Percentiles rank a stretch among this genome's conserved stretches.
Evolutionary conservation across 257 asterid genomes (phyloP).

Genomic region (Salvia rosmarinus): DNA sequence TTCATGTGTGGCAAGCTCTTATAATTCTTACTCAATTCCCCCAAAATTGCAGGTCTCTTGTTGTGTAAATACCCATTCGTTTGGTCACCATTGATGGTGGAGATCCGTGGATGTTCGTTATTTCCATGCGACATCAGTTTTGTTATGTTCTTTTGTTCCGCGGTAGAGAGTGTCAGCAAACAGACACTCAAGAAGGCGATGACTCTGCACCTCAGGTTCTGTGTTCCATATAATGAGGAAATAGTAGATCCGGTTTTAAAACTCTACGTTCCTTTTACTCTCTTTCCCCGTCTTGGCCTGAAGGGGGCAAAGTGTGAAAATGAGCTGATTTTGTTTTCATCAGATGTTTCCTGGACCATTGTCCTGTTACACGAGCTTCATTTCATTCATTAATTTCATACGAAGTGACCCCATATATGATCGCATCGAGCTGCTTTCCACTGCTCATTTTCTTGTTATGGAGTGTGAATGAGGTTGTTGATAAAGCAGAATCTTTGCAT

Average conservation of each 20-base stretch:
- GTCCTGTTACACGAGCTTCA: not conserved
- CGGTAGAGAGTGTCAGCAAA: conserved; percentile 26
- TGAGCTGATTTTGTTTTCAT: conserved; percentile 29
- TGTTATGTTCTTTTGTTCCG: conserved; percentile 25
- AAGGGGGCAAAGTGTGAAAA: conserved; percentile 9
- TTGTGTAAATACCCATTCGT: conserved; percentile 63
- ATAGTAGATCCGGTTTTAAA: not conserved
- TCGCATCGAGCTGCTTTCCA: not conserved
- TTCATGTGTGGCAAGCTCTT: not conserved
- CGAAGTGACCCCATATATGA: not conserved
- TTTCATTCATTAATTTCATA: conserved; percentile 30
- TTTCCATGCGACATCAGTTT: conserved; percentile 30
- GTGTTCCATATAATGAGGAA: conserved; percentile 13
- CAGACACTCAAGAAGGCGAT: conserved; percentile 22
- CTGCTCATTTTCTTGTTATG: not conserved
- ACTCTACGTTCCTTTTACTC: conserved; percentile 4
- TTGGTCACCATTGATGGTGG: conserved; percentile 39
- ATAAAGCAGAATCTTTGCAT: not conserved
- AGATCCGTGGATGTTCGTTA: conserved; percentile 41
- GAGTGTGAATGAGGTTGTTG: not conserved
- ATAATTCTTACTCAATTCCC: not conserved
- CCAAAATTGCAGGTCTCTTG: conserved; percentile 51
- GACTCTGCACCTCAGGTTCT: conserved; percentile 27
- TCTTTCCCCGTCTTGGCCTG: not conserved
- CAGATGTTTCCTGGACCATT: not conserved